Base-by-base conservation (phyloP, 2,329 filamentous ascomycete genomes). In the Trichoderma sp. region DNA sequence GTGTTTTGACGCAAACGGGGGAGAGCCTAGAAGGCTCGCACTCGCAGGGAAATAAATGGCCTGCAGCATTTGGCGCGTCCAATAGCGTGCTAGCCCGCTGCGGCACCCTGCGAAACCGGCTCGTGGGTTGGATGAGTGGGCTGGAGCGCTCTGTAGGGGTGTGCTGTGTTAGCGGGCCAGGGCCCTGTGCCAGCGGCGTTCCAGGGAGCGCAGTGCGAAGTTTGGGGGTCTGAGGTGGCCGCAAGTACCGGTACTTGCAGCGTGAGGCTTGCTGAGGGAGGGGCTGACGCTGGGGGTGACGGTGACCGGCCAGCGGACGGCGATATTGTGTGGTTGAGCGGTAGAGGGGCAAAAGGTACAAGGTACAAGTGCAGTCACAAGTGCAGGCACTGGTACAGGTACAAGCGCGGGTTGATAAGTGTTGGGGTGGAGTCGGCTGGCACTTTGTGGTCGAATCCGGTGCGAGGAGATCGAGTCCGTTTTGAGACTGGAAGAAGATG, bases 81-180 rank as follows among this genome's bases (percentile, higher is more conserved):
- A 73, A 74, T 74, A 66, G 72, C 69, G 73, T 70, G 55, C 32
- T 47, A 72, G 71, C 70, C 43, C 17, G 59, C 15, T 30, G 6
- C 20, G 4, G 36, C n/a, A 47, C 70, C 74, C 74, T 74, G 74
- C 74, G 74, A 73, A 71, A 75, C 72, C 74, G 74, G 74, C 74
- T 72, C 73, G 74, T 75, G 74, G 74, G 74, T 64, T 67, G 61
- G 43, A 64, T 68, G 71, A 72, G 53, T 71, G 71, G 71, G 66
- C 57, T 68, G 36, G 55, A 68, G 57, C 36, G 66, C 66, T 43
- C 39, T 30, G 55, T 50, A 34, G 57, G 66, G 36, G 57, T 50
- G 39, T 32, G 26, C 30, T 13, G 34, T 12, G 57, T 53, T 69
- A 62, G 57, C 57, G 55, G 66, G 66, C 66, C 66, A 69, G 66